Evolutionary conservation across 2,329 filamentous ascomycete genomes (phyloP).

Genomic region (Alternaria panax): DNA sequence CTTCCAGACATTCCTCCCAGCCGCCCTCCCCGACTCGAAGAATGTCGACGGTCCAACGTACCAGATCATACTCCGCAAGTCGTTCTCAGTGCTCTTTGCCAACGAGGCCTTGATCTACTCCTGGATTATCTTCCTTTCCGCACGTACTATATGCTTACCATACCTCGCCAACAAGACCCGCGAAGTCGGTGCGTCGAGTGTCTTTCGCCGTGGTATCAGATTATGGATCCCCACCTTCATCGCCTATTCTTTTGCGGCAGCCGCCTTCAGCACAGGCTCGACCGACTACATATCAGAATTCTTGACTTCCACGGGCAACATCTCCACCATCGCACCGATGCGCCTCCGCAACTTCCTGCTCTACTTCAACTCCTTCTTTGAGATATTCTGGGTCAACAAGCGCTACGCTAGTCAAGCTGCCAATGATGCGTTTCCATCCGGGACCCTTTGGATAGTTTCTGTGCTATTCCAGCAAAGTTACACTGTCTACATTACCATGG

Average conservation of each 20-base stretch:
- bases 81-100: slow-evolving; percentile 56
- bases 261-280: slow-evolving; percentile 42
- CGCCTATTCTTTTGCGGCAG: slow-evolving; percentile 51
- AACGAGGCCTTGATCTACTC: slow-evolving; percentile 56
- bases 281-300: slow-evolving; percentile 51
- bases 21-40: slow-evolving; percentile 48
- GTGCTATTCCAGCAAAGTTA: slow-evolving; percentile 58
- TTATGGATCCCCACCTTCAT: slow-evolving; percentile 54
- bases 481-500: slow-evolving; percentile 59
- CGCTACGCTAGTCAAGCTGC: slow-evolving; percentile 51
- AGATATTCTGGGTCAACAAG: slow-evolving; percentile 56
- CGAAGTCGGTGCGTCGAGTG: slow-evolving; percentile 47
- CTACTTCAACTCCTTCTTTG: slow-evolving; percentile 57
- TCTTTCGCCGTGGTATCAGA: slow-evolving; percentile 54
- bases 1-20: slow-evolving; percentile 55
- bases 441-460: slow-evolving; percentile 56
- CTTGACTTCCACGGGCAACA: slow-evolving; percentile 48
- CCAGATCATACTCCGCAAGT: slow-evolving; percentile 54
- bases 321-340: slow-evolving; percentile 45
- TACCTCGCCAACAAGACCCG: slow-evolving; percentile 51
- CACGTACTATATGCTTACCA: slow-evolving; percentile 53
- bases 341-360: slow-evolving; percentile 50
- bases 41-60: slow-evolving; percentile 50
- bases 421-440: slow-evolving; percentile 53
- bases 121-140: slow-evolving; percentile 57